phyloP scores from a whole-genome alignment of 1,284 basidiomycete species.

The Erythrobasidium hasegawianum region DNA sequence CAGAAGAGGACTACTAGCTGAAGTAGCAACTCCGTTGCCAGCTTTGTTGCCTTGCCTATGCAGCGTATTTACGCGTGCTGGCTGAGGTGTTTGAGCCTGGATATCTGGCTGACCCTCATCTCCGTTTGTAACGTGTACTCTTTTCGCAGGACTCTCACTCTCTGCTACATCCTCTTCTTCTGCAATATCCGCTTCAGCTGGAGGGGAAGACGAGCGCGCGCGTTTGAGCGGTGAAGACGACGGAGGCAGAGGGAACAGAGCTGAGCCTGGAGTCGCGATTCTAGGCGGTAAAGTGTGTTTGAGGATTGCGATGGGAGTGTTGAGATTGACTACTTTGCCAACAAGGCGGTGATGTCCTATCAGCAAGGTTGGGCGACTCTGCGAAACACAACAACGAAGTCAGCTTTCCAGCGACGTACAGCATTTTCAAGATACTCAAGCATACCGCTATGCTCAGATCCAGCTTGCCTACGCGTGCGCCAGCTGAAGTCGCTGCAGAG shows the following conservation, averaged over 20 bases:
- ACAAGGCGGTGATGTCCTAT: conserved; percentile 44
- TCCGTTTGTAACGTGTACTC: too few relatives aligned
- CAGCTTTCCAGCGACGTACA: neutral
- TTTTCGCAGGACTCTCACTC: neutral
- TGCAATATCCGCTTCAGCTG: neutral
- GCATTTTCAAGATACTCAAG: neutral
- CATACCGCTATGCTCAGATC: conserved; percentile 41
- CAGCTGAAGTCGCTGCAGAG: conserved; percentile 7
- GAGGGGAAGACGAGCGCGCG: neutral
- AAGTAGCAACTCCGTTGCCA: neutral
- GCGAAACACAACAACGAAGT: neutral
- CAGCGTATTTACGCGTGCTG: neutral
- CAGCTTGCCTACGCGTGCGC: conserved; percentile 41
- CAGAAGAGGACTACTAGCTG: conserved; percentile 12
- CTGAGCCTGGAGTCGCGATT: neutral
- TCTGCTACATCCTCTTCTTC: neutral
- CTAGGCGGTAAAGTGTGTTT: conserved; percentile 33
- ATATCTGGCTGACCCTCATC: neutral
- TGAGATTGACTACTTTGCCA: conserved; percentile 42
- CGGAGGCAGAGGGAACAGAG: neutral
- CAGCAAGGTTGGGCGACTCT: conserved; percentile 42
- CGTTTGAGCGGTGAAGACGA: conserved; percentile 15
- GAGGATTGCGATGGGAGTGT: conserved; percentile 41
- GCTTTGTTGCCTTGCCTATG: neutral
- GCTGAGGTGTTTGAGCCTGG: neutral